Base-by-base conservation (phyloP, 768 basidiomycete species). In the Tricholoma matsutake region DNA sequence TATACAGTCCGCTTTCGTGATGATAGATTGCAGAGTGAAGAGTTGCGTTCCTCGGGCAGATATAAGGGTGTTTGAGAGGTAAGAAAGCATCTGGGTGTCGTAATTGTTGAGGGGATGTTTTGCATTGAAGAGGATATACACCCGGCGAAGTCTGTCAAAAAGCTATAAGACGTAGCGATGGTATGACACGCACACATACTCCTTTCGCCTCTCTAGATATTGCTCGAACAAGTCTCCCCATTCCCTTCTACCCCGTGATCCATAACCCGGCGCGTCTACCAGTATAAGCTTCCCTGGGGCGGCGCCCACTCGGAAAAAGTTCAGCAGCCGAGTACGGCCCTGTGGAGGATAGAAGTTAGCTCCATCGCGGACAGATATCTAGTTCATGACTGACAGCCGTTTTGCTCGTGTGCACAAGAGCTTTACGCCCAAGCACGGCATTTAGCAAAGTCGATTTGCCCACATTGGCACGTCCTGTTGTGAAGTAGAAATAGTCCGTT, bases 221-320 rank as follows among this genome's bases (percentile, higher is more conserved):
- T 81, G 72, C 57, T 88, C 78, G 69, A 92, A 91, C 3, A 90
- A 64, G 28, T 75, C 69, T 1, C 92, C 91, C 91, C 91, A 93
- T 72, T 91, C 88, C 34, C 80, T 79, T 45, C 88, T 81, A 11
- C 92, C 91, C 57, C 89, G 79, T 8, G 79, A 74, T 53, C 92
- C 92, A 69, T 93, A 94, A 14, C 92, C 91, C 2, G 92, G 92
- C 11, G 91, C 82, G 66, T 94, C 92, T 9, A 94, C 91, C 3
- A 93, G 73, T 20, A 91, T 69, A 34, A 90, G 76, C 39, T 83
- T 79, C 32, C 85, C 84, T 25, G 82, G 78, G 6, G 83, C 82
- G 2, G 72, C 64, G 4, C 88, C 87, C n/a, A 91, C 83, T 41
- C 82, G 78, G 69, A 83, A 91, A 67, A 91, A 92, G 63, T 91